These are phyloP conservation scores for Xylaria grammica DNA, from an alignment of 495 filamentous ascomycete genomes.

Conservation along the genomic window DNA sequence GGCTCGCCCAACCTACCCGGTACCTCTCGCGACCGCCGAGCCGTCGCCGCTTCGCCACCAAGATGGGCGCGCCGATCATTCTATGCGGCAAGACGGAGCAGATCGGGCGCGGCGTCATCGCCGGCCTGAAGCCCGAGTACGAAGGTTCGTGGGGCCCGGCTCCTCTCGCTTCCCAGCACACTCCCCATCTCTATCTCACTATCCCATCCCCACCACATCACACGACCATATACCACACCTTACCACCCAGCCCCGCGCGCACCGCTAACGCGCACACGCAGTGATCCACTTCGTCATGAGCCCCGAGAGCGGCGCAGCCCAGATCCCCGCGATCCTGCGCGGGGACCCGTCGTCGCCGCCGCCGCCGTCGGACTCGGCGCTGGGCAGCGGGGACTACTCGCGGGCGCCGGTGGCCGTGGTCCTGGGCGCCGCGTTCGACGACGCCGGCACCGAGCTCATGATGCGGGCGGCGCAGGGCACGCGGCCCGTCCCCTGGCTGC, in stretches of 20 bases:
- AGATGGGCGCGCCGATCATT: slow-evolving; percentile 34
- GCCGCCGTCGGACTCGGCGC: slow-evolving; percentile 25
- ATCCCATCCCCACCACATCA: no score
- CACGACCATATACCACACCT: not conserved
- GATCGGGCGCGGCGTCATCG: slow-evolving; percentile 36
- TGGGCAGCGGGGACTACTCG: slow-evolving; percentile 41
- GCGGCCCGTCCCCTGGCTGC: slow-evolving; percentile 41
- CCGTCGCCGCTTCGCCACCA: slow-evolving; percentile 19
- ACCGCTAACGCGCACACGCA: slow-evolving; percentile 25
- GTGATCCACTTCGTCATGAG: slow-evolving; percentile 39
- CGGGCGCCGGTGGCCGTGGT: slow-evolving; percentile 36
- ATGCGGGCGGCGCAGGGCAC: slow-evolving; percentile 27
- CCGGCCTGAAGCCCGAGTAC: slow-evolving; percentile 40
- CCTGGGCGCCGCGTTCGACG: slow-evolving; percentile 39
- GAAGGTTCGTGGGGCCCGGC: slow-evolving; percentile 36
- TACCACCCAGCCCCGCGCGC: not conserved
- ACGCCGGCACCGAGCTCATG: slow-evolving; percentile 34
- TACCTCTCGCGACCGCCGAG: not conserved
- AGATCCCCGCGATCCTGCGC: slow-evolving; percentile 37
- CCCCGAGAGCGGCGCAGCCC: slow-evolving; percentile 25
- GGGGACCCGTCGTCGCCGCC: slow-evolving; percentile 25
- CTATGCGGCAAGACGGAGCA: slow-evolving; percentile 34
- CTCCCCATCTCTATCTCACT: no score
- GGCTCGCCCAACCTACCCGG: not conserved
- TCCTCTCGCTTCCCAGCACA: no score